Conservation (phyloP, 2,329 filamentous ascomycete species). For the Cladosporium austrohemisphaericum region DNA sequence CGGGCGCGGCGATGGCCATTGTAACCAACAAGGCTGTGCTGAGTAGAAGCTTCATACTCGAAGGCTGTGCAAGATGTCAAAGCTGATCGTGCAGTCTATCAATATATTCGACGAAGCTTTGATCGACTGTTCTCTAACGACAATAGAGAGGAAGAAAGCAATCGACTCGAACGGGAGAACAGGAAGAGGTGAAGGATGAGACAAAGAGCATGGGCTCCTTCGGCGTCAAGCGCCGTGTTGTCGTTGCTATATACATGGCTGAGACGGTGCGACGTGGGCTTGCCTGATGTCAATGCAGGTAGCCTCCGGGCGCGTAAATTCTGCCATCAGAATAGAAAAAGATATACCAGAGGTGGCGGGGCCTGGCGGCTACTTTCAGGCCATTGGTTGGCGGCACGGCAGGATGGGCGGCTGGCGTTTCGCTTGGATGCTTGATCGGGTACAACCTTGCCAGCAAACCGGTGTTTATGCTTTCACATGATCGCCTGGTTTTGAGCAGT, state of each 20-base stretch:
- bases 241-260: conserved; percentile 13
- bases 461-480: not conserved
- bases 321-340: conserved; percentile 2
- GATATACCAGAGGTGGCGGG: not conserved
- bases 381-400: conserved; percentile 3
- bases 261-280: conserved; percentile 2
- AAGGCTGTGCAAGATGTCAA: not conserved
- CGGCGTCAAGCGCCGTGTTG: conserved; percentile 12
- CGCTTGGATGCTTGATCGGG: conserved; percentile 3
- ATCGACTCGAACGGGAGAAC: no score
- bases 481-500: no score
- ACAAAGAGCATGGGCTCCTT: not conserved
- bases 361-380: not conserved
- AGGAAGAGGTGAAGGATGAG: conserved; percentile 2
- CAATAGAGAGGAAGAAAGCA: not conserved
- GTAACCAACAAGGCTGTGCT: conserved; percentile 2
- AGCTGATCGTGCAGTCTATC: not conserved
- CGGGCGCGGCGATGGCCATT: not conserved
- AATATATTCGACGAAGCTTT: no score
- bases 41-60: conserved; percentile 2
- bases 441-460: not conserved
- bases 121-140: not conserved
- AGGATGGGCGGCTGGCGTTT: conserved; percentile 7
- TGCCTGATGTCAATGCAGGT: conserved; percentile 4
- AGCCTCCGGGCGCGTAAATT: conserved; percentile 11